Evolutionary conservation across 2,329 filamentous ascomycete species (phyloP).

Genomic region (Colletotrichum orbiculare): DNA sequence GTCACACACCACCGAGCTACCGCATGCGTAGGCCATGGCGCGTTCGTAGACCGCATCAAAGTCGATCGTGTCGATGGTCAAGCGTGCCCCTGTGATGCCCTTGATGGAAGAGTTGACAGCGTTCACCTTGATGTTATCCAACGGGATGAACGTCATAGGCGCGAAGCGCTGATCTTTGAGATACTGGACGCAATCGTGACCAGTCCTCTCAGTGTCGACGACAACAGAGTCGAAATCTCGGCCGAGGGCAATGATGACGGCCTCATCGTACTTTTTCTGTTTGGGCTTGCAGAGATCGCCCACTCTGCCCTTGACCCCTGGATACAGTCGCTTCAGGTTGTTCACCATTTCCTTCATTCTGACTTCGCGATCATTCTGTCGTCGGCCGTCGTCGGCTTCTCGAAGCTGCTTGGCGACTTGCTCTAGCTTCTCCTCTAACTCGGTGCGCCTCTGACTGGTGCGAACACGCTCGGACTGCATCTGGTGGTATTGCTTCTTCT

Average conservation of each 20-base stretch:
- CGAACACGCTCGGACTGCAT: slow-evolving; percentile 86
- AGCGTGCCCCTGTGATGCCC: slow-evolving; percentile 83
- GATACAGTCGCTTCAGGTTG: slow-evolving; percentile 88
- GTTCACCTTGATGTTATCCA: slow-evolving; percentile 97
- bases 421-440: slow-evolving; percentile 91
- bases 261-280: slow-evolving; percentile 95
- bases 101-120: slow-evolving; percentile 91
- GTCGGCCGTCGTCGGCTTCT: slow-evolving; percentile 85
- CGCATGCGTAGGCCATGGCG: slow-evolving; percentile 94
- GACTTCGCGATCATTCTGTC: slow-evolving; percentile 85
- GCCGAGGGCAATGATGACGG: slow-evolving; percentile 91
- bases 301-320: slow-evolving; percentile 89
- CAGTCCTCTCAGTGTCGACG: slow-evolving; percentile 94
- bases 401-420: slow-evolving; percentile 83
- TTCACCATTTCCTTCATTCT: slow-evolving; percentile 85
- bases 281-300: slow-evolving; percentile 95
- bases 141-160: slow-evolving; percentile 92
- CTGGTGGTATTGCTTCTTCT: slow-evolving; percentile 91
- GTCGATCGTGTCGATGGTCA: slow-evolving; percentile 96
- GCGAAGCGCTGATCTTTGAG: slow-evolving; percentile 89
- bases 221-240: slow-evolving; percentile 94
- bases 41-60: slow-evolving; percentile 90
- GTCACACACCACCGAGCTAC: slow-evolving; percentile 94
- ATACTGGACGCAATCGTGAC: slow-evolving; percentile 92
- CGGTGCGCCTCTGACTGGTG: slow-evolving; percentile 83